Evolutionary conservation across 2,329 filamentous ascomycete species (phyloP), one percentile per base, ranked within the genome.

Genomic region (Seiridium unicorne): DNA sequence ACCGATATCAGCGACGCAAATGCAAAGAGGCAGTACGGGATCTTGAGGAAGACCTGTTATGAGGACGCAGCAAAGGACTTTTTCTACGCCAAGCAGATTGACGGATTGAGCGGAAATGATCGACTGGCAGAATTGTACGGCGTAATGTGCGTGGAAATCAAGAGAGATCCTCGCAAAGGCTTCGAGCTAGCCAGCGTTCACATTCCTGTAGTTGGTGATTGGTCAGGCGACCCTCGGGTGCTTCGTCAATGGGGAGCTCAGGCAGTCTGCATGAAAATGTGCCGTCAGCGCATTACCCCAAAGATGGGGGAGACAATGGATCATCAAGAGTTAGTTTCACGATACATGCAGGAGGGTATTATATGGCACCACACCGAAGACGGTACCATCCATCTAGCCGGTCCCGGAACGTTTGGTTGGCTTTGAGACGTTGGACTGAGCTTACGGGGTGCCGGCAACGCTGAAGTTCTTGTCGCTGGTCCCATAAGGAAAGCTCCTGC

Each of bases 321-420:
- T 36, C 11, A 55, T 5, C 34, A 42, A 13, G 35, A 34, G n/a
- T 32, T 44, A 11, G 7, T 18, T 8, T n/a, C 7, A 18, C 35
- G 18, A 40, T 48, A 48, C 47, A 36, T 32, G 6, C 57, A 31
- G n/a, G 68, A 60, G 44, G 26, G 47, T 44, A 58, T 56, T n/a
- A 13, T 13, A 13, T 55, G 51, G 51, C 32, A 36, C 5, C 48
- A 51, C n/a, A 42, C 38, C 7, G 38, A 42, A 8, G 38, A 42
- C 13, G 13, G 13, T 8, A 42, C 13, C 13, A 42, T 42, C 38
- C 38, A 42, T 13, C 38, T 42, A 13, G 7, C 38, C 7, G 38
- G 38, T 42, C 38, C 38, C 38, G 13, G 13, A 42, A 8, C 13
- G 7, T 42, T 42, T 42, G 38, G 38, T 42, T 42, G 38, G 38